A percentile compares a stretch with the other conserved stretches of the same genome.
phyloP scores from a whole-genome alignment of 352 stramenopile genomes.

The Peronospora destructor region DNA sequence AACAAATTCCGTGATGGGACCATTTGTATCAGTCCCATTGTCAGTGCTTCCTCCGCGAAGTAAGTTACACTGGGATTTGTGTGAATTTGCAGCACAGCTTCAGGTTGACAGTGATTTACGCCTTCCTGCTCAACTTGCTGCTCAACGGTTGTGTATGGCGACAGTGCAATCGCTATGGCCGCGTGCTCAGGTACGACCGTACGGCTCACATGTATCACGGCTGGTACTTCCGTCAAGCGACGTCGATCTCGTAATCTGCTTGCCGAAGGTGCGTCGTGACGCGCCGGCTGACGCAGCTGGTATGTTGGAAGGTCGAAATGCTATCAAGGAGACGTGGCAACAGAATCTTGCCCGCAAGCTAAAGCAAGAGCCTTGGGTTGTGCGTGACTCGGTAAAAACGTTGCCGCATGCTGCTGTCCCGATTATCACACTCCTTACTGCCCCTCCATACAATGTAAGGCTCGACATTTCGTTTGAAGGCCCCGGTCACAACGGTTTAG shows the following conservation, averaged over 20 bases:
- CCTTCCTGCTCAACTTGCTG: conserved; percentile 65
- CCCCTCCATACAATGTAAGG: conserved; percentile 68
- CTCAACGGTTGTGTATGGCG: conserved; percentile 67
- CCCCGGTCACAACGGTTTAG: conserved; percentile 92
- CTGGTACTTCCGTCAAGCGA: conserved; percentile 95
- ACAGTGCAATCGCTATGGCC: conserved; percentile 90
- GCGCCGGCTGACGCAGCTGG: conserved; percentile 91
- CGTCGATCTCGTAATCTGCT: conserved; percentile 95
- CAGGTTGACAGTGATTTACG: conserved; percentile 66
- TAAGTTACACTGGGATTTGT: conserved; percentile 86
- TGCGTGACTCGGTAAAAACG: conserved; percentile 92
- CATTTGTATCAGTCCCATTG: conserved; percentile 80
- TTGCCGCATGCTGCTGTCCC: conserved; percentile 95
- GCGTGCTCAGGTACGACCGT: conserved; percentile 93
- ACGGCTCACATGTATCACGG: conserved; percentile 94
- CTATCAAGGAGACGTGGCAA: conserved; percentile 97
- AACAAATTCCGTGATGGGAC: conserved; percentile 49
- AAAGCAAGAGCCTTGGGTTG: conserved; percentile 89
- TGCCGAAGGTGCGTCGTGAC: conserved; percentile 95
- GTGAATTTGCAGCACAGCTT: conserved; percentile 74
- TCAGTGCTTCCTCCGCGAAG: conserved; percentile 75
- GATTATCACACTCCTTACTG: conserved; percentile 92
- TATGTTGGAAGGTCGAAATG: conserved; percentile 95
- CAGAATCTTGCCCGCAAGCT: conserved; percentile 94
- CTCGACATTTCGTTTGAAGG: conserved; percentile 97